Conservation (phyloP, 768 basidiomycete species). For the Suillus tomentosus region DNA sequence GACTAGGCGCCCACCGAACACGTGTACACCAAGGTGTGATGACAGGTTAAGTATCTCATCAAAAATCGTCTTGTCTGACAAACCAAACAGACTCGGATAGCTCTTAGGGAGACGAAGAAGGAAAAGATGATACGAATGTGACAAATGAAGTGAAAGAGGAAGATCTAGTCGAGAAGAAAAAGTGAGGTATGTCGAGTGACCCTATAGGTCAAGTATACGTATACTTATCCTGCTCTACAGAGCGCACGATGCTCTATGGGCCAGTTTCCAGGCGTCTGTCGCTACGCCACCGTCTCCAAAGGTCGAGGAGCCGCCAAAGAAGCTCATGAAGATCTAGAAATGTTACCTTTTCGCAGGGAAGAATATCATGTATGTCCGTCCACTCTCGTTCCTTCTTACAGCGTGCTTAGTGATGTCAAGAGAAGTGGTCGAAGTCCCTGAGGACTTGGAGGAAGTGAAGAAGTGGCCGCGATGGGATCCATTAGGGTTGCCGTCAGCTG, state of each 20-base stretch:
- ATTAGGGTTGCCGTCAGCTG: constrained; percentile 9
- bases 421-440: constrained; percentile 72
- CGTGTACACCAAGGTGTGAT: constrained; percentile 38
- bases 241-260: constrained; percentile 65
- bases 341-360: constrained; percentile 78
- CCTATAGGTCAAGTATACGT: constrained; percentile 11
- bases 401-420: constrained; percentile 39
- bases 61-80: constrained; percentile 3
- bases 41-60: neutral
- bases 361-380: constrained; percentile 63
- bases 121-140: constrained; percentile 35
- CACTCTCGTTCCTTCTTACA: neutral
- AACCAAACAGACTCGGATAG: constrained; percentile 37
- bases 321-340: constrained; percentile 67
- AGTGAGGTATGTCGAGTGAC: constrained; percentile 31
- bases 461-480: constrained; percentile 64
- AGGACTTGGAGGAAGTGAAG: constrained; percentile 72
- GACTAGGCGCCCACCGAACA: constrained; percentile 66
- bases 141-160: constrained; percentile 29
- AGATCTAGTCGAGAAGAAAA: constrained; percentile 47
- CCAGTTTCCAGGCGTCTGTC: constrained; percentile 67
- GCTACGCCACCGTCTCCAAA: constrained; percentile 29
- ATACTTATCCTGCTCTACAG: constrained; percentile 38
- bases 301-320: constrained; percentile 29
- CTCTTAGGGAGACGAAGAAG: constrained; percentile 37